A percentile compares a stretch with the other conserved stretches of the same genome.
These are phyloP conservation scores for Leccinum rimulosum DNA, from an alignment of 768 basidiomycete genomes.

Conservation along the genomic window DNA sequence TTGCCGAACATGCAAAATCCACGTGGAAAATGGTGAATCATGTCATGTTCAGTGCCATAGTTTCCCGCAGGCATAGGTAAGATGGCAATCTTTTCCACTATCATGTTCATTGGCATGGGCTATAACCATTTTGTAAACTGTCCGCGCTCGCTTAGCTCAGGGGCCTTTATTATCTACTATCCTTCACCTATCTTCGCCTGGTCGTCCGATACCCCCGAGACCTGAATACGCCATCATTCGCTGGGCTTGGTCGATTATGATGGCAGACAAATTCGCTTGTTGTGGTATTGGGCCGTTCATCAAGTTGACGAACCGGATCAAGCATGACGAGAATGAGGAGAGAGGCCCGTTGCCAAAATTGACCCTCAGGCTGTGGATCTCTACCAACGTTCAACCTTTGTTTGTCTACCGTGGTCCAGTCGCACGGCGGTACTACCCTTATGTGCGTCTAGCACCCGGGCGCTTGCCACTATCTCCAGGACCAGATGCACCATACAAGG, in stretches of 20 bases:
- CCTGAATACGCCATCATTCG: slow-evolving; percentile 17
- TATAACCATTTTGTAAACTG: neutral
- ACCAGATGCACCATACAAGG: slow-evolving; percentile 1
- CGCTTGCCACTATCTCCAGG: slow-evolving; percentile 18
- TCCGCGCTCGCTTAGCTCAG: slow-evolving; percentile 6
- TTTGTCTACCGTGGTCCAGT: neutral
- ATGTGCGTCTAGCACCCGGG: slow-evolving; percentile 14
- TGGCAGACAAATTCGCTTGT: slow-evolving; percentile 12
- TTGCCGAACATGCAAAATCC: slow-evolving; percentile 16
- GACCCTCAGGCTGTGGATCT: slow-evolving; percentile 6
- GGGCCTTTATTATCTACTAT: slow-evolving; percentile 21
- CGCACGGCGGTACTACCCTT: slow-evolving; percentile 18
- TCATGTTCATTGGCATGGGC: slow-evolving; percentile 15
- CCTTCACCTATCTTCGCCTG: slow-evolving; percentile 24
- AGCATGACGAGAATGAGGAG: neutral
- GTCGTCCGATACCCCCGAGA: slow-evolving; percentile 12
- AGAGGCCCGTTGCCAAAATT: neutral
- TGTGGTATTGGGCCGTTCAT: neutral
- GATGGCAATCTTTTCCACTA: neutral
- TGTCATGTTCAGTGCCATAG: too few species aligned
- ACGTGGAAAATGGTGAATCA: slow-evolving; percentile 17
- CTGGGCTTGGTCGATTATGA: slow-evolving; percentile 21
- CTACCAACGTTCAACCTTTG: slow-evolving; percentile 9
- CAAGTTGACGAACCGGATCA: slow-evolving; percentile 1
- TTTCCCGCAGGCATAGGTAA: neutral